Conservation (phyloP, 352 stramenopile genomes). For the Pythium apleroticum region DNA sequence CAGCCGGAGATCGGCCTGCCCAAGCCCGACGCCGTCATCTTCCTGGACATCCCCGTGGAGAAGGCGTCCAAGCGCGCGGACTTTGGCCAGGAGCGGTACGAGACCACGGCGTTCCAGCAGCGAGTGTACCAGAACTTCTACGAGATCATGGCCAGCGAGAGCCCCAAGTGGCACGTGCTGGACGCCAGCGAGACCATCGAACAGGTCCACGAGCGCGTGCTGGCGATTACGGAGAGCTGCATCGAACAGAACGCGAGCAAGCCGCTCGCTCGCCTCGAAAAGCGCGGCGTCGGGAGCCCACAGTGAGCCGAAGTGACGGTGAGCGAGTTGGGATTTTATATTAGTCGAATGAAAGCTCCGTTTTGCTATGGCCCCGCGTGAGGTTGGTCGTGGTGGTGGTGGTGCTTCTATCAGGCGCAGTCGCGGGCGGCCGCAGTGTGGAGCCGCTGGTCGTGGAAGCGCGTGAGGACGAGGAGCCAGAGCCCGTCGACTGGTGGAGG, state of each 20-base stretch:
- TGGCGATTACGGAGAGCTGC: slow-evolving; percentile 48
- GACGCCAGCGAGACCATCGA: slow-evolving; percentile 79
- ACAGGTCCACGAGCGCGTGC: slow-evolving; percentile 62
- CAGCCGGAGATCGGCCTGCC: slow-evolving; percentile 96
- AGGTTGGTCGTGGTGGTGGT: neutral
- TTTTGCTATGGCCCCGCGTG: slow-evolving; percentile 4
- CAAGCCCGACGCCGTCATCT: slow-evolving; percentile 96
- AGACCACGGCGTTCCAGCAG: slow-evolving; percentile 87
- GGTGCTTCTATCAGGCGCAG: slow-evolving; percentile 15
- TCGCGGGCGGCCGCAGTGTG: slow-evolving; percentile 16
- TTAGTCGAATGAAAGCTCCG: slow-evolving; percentile 26
- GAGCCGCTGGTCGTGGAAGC: slow-evolving; percentile 9
- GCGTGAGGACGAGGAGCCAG: neutral
- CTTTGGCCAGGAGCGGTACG: slow-evolving; percentile 93
- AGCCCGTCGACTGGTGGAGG: slow-evolving; percentile 43
- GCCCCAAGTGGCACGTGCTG: slow-evolving; percentile 70
- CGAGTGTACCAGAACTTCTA: slow-evolving; percentile 85
- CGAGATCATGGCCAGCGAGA: slow-evolving; percentile 43
- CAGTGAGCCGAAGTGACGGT: neutral
- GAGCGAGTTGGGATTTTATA: neutral
- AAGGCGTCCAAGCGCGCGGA: slow-evolving; percentile 88
- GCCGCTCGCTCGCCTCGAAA: slow-evolving; percentile 47
- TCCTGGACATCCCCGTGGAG: slow-evolving; percentile 94
- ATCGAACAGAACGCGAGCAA: slow-evolving; percentile 34
- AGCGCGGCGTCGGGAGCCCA: neutral